A percentile compares a stretch with the other conserved stretches of the same genome.
phyloP scores from a whole-genome alignment of 495 filamentous ascomycete species.

The Thermochaetoides thermophila region DNA sequence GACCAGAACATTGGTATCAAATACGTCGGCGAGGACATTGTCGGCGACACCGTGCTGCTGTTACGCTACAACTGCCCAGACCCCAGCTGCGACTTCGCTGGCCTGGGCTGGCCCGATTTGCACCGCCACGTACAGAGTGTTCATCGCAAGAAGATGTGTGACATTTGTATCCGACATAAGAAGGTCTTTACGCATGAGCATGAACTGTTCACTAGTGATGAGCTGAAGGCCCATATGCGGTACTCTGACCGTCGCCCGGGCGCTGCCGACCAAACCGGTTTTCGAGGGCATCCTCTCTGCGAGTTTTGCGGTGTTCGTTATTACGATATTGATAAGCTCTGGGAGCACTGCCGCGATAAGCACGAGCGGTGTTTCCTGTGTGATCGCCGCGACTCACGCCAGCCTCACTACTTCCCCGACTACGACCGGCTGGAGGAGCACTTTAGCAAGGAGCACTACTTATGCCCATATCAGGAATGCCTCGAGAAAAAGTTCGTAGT shows the following conservation, averaged over 20 bases:
- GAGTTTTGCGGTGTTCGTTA: constrained; percentile 83
- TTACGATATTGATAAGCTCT: constrained; percentile 92
- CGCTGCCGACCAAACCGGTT: constrained; percentile 82
- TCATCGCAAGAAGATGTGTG: constrained; percentile 85
- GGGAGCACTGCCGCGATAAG: constrained; percentile 75
- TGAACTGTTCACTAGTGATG: constrained; percentile 71
- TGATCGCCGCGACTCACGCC: constrained; percentile 52
- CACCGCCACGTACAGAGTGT: constrained; percentile 73
- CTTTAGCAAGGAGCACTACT: constrained; percentile 75
- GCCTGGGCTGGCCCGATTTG: constrained; percentile 82
- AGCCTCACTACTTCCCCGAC: constrained; percentile 76
- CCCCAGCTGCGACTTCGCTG: constrained; percentile 68
- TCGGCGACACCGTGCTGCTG: constrained; percentile 71
- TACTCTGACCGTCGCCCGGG: constrained; percentile 86
- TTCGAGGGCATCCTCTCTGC: constrained; percentile 91
- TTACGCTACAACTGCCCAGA: constrained; percentile 96
- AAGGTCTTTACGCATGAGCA: constrained; percentile 98
- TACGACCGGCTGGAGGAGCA: constrained; percentile 74
- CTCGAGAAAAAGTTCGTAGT: constrained; percentile 97
- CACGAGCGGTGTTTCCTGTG: constrained; percentile 95
- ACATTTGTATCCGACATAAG: constrained; percentile 87
- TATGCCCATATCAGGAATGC: constrained; percentile 74
- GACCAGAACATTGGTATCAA: constrained; percentile 80
- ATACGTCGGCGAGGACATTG: constrained; percentile 75
- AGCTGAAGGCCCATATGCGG: constrained; percentile 74